Evolutionary conservation across 2,329 filamentous ascomycete species (phyloP).

Genomic region (Pyricularia sp.): DNA sequence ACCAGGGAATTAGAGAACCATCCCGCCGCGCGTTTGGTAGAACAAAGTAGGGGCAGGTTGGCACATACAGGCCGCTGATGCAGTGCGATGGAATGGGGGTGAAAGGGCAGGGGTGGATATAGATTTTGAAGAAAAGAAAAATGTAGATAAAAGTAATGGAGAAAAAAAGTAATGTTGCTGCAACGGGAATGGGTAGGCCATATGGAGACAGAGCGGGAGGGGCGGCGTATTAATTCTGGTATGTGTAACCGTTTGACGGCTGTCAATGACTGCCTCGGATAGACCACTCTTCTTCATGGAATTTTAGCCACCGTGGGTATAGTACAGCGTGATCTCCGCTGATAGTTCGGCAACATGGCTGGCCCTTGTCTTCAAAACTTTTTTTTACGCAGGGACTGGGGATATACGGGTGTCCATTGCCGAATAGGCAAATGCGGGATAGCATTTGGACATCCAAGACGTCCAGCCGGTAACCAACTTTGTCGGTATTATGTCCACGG

Average conservation of each 20-base stretch:
- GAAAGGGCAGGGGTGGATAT: background rate
- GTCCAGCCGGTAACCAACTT: background rate
- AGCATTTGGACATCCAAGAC: background rate
- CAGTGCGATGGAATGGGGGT: background rate
- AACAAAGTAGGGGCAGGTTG: conserved; percentile 2
- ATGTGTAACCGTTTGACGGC: background rate
- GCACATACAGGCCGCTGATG: background rate
- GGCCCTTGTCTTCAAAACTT: background rate
- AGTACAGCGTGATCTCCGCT: background rate
- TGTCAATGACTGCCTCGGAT: background rate
- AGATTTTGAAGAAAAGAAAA: background rate
- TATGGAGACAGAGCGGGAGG: background rate
- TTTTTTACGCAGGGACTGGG: background rate
- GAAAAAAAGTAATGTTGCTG: background rate
- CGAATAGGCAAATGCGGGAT: background rate
- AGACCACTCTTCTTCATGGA: background rate
- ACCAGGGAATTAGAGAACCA: background rate
- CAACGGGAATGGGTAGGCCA: background rate
- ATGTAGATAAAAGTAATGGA: background rate
- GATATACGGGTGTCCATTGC: background rate
- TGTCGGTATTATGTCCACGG: background rate
- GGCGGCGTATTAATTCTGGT: background rate
- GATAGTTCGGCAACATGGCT: background rate
- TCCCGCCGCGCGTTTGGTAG: background rate
- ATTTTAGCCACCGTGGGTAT: background rate